Percentiles rank a stretch among this genome's conserved stretches.
Evolutionary conservation across 306 rosid species (phyloP).

Genomic region (Ormosia semicastrata): DNA sequence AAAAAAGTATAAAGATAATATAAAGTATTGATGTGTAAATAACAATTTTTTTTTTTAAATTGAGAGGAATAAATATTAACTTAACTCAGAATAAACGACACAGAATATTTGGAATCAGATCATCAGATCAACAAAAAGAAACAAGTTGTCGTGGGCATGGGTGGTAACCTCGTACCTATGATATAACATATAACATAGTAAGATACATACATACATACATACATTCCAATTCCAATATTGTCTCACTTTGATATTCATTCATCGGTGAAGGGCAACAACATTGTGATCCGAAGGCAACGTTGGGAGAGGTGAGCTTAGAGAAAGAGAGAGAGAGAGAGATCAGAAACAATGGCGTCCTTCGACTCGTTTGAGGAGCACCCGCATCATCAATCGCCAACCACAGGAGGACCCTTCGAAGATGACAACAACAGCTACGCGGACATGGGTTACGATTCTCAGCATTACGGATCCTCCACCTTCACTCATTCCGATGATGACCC

Average conservation of each 20-base stretch:
- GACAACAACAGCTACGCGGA: slow-evolving; percentile 21
- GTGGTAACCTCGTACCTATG: no score
- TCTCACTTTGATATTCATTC: background rate
- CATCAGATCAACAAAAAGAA: no score
- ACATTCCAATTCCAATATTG: background rate
- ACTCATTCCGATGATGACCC: slow-evolving; percentile 26
- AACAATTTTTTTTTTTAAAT: no score
- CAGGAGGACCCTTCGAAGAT: slow-evolving; percentile 35
- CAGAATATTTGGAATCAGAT: no score
- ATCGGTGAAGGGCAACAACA: background rate
- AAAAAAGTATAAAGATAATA: no score
- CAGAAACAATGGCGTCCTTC: slow-evolving; percentile 55
- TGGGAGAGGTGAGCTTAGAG: background rate
- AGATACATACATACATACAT: no score
- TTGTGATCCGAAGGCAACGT: slow-evolving; percentile 39
- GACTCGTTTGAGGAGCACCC: slow-evolving; percentile 43
- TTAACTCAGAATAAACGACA: no score
- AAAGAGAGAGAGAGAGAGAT: background rate
- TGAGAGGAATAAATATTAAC: no score
- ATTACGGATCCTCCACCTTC: slow-evolving; percentile 43
- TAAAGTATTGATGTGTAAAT: no score
- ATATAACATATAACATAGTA: no score
- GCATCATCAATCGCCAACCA: background rate
- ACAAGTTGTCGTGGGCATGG: no score
- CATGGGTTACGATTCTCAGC: slow-evolving; percentile 34